phyloP scores from a whole-genome alignment of 192 early-diverging fungal genomes.

The Linderina pennispora region DNA sequence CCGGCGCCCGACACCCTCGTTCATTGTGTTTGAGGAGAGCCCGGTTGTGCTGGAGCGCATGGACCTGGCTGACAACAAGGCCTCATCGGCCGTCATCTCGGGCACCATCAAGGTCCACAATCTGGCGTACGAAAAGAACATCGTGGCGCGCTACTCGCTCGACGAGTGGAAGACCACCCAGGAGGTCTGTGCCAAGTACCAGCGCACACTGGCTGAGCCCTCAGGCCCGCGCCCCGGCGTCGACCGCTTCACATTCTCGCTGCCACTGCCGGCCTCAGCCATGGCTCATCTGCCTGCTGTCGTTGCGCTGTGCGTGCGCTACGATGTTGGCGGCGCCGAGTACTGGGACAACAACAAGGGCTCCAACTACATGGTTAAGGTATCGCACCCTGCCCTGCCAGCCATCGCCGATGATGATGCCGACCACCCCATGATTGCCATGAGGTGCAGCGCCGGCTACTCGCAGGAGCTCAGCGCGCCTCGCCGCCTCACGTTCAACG shows the following conservation, averaged over 20 bases:
- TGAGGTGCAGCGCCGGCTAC: not conserved
- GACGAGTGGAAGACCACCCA: constrained; percentile 73
- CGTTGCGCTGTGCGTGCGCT: constrained; percentile 59
- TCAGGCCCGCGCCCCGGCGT: constrained; percentile 42
- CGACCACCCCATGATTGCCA: constrained; percentile 15
- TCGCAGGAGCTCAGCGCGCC: constrained; percentile 17
- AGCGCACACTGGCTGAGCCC: constrained; percentile 48
- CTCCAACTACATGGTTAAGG: constrained; percentile 69
- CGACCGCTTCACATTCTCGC: constrained; percentile 66
- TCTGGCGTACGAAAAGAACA: constrained; percentile 76
- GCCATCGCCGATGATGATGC: constrained; percentile 39
- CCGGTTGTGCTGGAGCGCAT: constrained; percentile 57
- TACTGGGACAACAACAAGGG: constrained; percentile 96
- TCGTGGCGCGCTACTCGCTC: constrained; percentile 73
- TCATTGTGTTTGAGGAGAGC: constrained; percentile 37
- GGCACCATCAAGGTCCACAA: constrained; percentile 78
- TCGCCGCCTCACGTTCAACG: constrained; percentile 25
- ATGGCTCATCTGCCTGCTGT: constrained; percentile 30
- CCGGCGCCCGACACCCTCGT: constrained; percentile 33
- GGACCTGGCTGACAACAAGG: constrained; percentile 45
- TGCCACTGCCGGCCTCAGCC: constrained; percentile 51
- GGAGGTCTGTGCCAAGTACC: constrained; percentile 61
- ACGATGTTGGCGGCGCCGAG: constrained; percentile 62
- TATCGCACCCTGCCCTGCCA: constrained; percentile 23
- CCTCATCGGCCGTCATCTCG: constrained; percentile 36